A percentile compares a stretch with the other conserved stretches of the same genome.
These are phyloP conservation scores for Diplosphaera chodatii DNA, from an alignment of 139 green algal genomes.

Conservation along the genomic window DNA sequence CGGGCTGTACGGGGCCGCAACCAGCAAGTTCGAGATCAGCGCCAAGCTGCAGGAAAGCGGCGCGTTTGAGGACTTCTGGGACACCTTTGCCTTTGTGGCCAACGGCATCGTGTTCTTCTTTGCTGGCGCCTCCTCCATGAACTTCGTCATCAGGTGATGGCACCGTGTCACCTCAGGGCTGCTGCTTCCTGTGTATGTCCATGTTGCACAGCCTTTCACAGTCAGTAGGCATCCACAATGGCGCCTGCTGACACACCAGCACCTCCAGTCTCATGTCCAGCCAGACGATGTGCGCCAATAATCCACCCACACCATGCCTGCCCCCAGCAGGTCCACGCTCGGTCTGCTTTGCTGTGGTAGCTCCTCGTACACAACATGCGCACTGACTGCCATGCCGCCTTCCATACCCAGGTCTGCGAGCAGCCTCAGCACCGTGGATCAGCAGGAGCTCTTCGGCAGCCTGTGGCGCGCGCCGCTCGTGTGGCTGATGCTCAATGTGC, in stretches of 20 bases:
- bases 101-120: slow-evolving; percentile 88
- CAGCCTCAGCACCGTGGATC: background rate
- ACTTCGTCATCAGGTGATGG: slow-evolving; percentile 66
- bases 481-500: slow-evolving; percentile 43
- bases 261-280: no score
- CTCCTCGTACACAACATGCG: no score
- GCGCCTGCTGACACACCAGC: no score
- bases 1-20: slow-evolving; percentile 75
- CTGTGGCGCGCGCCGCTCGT: slow-evolving; percentile 38
- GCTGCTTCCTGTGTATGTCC: no score
- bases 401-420: background rate
- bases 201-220: no score
- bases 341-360: no score
- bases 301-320: no score
- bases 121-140: slow-evolving; percentile 58
- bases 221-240: no score
- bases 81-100: slow-evolving; percentile 42
- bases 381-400: no score
- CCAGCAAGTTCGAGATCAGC: slow-evolving; percentile 54
- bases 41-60: slow-evolving; percentile 55
- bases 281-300: no score
- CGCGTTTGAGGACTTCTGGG: slow-evolving; percentile 44
- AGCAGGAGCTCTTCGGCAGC: slow-evolving; percentile 3
- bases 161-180: background rate
- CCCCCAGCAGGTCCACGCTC: no score